These are phyloP conservation scores for Fraxinus dipetala DNA, from an alignment of 305 asterid species.

Conservation along the genomic window DNA sequence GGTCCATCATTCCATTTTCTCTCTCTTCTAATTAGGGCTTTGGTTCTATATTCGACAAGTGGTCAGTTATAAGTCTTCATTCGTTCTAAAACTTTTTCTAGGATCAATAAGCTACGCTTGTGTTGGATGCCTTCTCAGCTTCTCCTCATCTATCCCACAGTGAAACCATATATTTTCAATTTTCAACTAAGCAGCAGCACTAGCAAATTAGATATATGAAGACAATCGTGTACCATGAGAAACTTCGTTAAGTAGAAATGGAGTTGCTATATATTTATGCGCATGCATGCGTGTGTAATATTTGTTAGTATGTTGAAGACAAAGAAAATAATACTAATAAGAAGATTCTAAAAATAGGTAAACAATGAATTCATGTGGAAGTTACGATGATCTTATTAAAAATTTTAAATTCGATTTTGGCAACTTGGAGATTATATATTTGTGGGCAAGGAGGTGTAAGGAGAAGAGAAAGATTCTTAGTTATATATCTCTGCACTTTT, in stretches of 20 bases:
- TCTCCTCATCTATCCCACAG: neutral
- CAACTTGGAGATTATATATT: neutral
- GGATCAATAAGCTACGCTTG: neutral
- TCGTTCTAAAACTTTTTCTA: neutral
- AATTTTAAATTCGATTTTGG: neutral
- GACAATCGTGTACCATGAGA: neutral
- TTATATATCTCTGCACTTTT: neutral
- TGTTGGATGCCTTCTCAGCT: neutral
- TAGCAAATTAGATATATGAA: neutral
- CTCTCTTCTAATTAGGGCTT: neutral
- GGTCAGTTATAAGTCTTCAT: neutral
- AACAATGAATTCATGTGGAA: neutral
- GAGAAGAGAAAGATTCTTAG: neutral
- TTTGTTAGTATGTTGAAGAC: neutral
- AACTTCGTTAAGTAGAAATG: neutral
- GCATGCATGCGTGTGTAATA: neutral
- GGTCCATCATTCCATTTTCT: constrained; percentile 3
- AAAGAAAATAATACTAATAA: neutral
- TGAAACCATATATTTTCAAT: neutral
- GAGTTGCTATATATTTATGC: neutral
- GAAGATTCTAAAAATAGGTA: neutral
- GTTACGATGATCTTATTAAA: neutral
- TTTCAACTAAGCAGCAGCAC: neutral
- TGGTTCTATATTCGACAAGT: neutral
- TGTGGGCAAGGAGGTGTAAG: neutral